These are phyloP conservation scores for Neospermospora avenae DNA, from an alignment of 2,329 filamentous ascomycete species.

Conservation along the genomic window DNA sequence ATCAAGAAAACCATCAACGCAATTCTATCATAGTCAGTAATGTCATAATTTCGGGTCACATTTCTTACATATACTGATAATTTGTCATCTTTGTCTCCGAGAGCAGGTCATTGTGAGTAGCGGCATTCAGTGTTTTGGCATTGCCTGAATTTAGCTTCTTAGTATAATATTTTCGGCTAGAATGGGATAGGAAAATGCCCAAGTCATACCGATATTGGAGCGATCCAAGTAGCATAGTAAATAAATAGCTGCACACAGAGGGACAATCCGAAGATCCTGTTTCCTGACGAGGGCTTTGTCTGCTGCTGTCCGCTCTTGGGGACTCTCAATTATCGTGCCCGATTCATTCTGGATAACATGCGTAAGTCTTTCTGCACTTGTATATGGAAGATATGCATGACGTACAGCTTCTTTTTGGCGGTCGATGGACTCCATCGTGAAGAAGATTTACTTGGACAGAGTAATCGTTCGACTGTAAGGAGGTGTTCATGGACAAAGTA, in stretches of 20 bases:
- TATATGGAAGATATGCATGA: not conserved
- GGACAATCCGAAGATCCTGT: conserved; percentile 62
- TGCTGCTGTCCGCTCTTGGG: conserved; percentile 7
- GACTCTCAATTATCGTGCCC: not conserved
- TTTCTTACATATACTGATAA: conserved; percentile 52
- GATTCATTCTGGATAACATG: not conserved
- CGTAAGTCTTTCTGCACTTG: not conserved
- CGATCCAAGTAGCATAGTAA: conserved; percentile 66
- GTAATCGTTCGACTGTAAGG: too few relatives aligned
- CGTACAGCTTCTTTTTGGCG: conserved; percentile 4
- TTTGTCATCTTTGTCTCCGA: conserved; percentile 58
- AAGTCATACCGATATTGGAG: conserved; percentile 57
- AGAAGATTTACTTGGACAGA: not conserved
- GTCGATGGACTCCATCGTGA: not conserved
- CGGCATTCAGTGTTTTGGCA: conserved; percentile 62
- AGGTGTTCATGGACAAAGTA: too few relatives aligned
- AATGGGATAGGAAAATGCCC: not conserved
- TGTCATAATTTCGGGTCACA: not conserved
- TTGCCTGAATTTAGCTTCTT: conserved; percentile 43
- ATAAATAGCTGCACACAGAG: conserved; percentile 61
- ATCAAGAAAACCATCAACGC: conserved; percentile 47
- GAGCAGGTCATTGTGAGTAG: conserved; percentile 59
- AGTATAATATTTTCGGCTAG: not conserved
- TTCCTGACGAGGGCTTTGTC: conserved; percentile 48
- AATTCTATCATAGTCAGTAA: conserved; percentile 30